Conservation (phyloP, 371 early-diverging fungal species). For the Mucor mucedo region DNA sequence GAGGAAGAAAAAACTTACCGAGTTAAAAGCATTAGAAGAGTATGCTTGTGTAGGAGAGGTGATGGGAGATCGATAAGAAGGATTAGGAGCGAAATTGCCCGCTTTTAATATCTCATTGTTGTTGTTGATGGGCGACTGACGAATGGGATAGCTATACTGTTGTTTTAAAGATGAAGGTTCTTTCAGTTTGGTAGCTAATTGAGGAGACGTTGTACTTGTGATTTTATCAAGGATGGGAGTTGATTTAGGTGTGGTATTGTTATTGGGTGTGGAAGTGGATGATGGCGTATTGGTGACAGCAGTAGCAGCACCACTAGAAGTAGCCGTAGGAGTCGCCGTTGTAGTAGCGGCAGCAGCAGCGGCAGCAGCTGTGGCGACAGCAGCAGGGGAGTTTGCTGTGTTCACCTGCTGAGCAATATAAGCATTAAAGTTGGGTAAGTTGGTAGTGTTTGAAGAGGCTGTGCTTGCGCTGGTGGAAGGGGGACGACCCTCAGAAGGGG, state of each 20-base stretch:
- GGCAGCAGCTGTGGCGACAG: not conserved
- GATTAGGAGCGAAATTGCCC: not conserved
- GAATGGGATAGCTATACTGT: slow-evolving; percentile 5
- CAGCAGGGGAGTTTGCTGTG: not conserved
- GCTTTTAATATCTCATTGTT: not conserved
- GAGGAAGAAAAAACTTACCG: slow-evolving; percentile 15
- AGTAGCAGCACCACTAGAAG: too few species aligned
- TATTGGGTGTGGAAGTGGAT: too few species aligned
- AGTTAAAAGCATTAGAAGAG: slow-evolving; percentile 9
- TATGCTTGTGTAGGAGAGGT: slow-evolving; percentile 7
- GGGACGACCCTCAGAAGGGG: not conserved
- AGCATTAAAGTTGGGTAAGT: slow-evolving; percentile 13
- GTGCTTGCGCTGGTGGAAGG: not conserved
- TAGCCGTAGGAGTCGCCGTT: too few species aligned
- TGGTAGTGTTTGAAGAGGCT: not conserved
- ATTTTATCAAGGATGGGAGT: not conserved
- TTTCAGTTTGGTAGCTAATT: slow-evolving; percentile 1
- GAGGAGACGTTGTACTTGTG: slow-evolving; percentile 1
- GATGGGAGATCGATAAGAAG: slow-evolving; percentile 7
- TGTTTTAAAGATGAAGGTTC: slow-evolving; percentile 3
- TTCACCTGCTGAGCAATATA: slow-evolving; percentile 14
- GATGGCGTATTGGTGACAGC: too few species aligned
- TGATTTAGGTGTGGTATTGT: too few species aligned
- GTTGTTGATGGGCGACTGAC: not conserved
- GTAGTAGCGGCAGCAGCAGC: not conserved